Conservation (phyloP, 768 basidiomycete genomes). For the Lentinula sp. region DNA sequence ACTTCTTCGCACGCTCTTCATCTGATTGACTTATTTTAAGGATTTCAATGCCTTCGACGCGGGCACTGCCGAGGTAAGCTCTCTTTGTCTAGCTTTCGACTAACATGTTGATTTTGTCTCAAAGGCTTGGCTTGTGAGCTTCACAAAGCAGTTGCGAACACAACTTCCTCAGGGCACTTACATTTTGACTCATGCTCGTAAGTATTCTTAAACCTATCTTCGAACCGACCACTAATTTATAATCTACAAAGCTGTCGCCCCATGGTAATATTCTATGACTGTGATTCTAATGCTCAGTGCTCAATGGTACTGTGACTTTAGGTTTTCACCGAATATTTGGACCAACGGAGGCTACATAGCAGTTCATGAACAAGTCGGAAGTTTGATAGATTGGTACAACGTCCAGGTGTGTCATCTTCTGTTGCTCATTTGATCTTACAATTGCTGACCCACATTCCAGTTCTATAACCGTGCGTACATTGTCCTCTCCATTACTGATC, state of each 20-base stretch:
- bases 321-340: constrained; percentile 36
- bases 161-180: constrained; percentile 43
- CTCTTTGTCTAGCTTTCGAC: background rate
- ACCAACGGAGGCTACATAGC: constrained; percentile 47
- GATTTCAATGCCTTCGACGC: constrained; percentile 58
- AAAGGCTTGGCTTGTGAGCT: constrained; percentile 46
- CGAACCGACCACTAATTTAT: background rate
- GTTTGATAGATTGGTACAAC: constrained; percentile 62
- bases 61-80: constrained; percentile 42
- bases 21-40: constrained; percentile 19
- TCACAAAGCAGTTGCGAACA: constrained; percentile 44
- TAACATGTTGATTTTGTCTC: background rate
- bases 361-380: constrained; percentile 47
- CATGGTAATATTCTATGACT: constrained; percentile 23
- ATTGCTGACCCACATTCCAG: constrained; percentile 12
- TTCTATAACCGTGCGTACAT: constrained; percentile 39
- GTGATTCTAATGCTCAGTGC: background rate
- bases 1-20: background rate
- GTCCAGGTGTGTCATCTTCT: constrained; percentile 37
- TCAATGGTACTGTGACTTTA: constrained; percentile 7
- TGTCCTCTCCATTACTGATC: background rate
- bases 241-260: constrained; percentile 36
- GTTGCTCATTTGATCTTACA: background rate
- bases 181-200: constrained; percentile 53
- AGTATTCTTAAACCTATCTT: constrained; percentile 10